These are phyloP conservation scores for Oidiodendron maius DNA, from an alignment of 495 filamentous ascomycete genomes.

Conservation along the genomic window DNA sequence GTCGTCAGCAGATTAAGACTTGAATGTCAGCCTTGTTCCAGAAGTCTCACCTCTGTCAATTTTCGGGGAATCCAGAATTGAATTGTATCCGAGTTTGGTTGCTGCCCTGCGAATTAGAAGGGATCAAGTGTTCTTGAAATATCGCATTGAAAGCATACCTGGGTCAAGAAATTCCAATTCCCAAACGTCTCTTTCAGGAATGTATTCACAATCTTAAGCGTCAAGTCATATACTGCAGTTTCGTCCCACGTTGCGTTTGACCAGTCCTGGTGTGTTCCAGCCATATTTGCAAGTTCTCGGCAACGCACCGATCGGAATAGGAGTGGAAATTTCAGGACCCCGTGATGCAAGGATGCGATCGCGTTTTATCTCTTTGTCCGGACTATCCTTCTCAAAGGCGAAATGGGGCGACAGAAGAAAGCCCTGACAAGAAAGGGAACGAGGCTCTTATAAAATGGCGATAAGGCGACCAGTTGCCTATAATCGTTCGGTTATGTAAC, in stretches of 20 bases:
- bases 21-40: background rate
- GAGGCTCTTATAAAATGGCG: too few species aligned
- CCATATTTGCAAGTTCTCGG: too few species aligned
- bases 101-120: background rate
- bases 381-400: too few species aligned
- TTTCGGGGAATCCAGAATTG: constrained; percentile 4
- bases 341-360: too few species aligned
- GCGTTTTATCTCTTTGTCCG: too few species aligned
- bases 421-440: too few species aligned
- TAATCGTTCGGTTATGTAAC: too few species aligned
- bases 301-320: too few species aligned
- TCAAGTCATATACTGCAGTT: constrained; percentile 1
- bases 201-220: background rate
- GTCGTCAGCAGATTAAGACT: too few species aligned
- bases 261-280: background rate
- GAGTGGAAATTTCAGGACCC: too few species aligned
- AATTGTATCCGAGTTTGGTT: background rate
- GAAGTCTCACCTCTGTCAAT: constrained; percentile 1
- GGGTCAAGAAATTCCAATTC: constrained; percentile 6
- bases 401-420: too few species aligned
- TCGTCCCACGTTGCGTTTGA: background rate
- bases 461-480: too few species aligned
- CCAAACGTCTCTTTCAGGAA: constrained; percentile 5
- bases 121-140: background rate
- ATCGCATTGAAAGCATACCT: background rate